Base-by-base conservation (phyloP, 129 eudicot genomes). In the Centrapalus pauciflorus region DNA sequence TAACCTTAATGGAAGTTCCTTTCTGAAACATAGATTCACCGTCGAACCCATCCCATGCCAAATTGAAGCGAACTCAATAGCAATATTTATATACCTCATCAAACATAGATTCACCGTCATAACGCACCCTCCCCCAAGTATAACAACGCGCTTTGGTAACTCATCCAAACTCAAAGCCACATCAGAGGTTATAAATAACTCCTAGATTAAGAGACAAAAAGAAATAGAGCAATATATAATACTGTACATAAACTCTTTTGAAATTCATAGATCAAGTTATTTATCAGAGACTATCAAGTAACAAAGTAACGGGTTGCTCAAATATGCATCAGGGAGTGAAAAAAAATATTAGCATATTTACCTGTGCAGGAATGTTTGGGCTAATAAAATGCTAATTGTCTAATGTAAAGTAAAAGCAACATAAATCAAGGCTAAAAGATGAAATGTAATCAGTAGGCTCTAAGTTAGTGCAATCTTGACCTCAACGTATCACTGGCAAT, bases 41-140 rank as follows among this genome's bases (percentile, higher is more conserved):
- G 87, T 76, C 28, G 95, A 78, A 0, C 92, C 98, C 96, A 88
- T 93, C 67, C 98, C 98, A 69, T 92, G 91, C 98, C 98, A 93
- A 72, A 93, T 93, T 54, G 98, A 93, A 83, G 98, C 98, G 84
- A 93, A 93, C 75, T 93, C 98, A 76, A 88, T 96, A 76, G 98
- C 96, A 77, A 93, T 88, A 66, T 93, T n/a, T n/a, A n/a, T n/a
- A n/a, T n/a, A 93, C 81, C 96, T 92, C 67, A 66, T 35, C 52
- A 21, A 32, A 55, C 32, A 72, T 40, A 76, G 64, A 14, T 34
- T n/a, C 2, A 69, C n/a, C n/a, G 17, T 49, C n/a, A 43, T 8
- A 51, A 69, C 67, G 55, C 28, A 92, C 96, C 98, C 96, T 83
- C 95, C 98, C 20, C 98, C 98, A 64, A 88, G 95, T 77, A 93